These are phyloP conservation scores for Aspergillus conjunctus DNA, from an alignment of 495 filamentous ascomycete species.

Conservation along the genomic window DNA sequence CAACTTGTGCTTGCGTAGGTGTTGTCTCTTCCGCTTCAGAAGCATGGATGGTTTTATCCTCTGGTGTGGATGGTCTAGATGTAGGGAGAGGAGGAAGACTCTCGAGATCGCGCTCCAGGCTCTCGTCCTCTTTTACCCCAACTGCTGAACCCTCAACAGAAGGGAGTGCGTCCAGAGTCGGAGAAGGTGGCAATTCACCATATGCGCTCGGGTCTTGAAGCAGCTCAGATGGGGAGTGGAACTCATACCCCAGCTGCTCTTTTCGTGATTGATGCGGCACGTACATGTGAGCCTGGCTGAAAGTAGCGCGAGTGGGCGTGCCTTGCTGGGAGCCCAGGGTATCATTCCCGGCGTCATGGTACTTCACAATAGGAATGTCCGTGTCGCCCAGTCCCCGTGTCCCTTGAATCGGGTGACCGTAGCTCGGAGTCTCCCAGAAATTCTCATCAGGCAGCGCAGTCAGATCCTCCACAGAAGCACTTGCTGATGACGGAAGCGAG, in stretches of 20 bases:
- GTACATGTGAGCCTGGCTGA: conserved; percentile 10
- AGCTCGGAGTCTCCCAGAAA: conserved; percentile 37
- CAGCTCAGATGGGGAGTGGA: conserved; percentile 50
- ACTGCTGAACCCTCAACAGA: conserved; percentile 42
- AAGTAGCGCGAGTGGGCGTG: conserved; percentile 39
- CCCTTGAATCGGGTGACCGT: conserved; percentile 28
- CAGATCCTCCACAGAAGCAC: conserved; percentile 48
- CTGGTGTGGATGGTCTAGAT: conserved; percentile 22
- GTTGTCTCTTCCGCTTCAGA: conserved; percentile 20
- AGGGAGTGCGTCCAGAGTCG: conserved; percentile 33
- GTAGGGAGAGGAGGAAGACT: conserved; percentile 17
- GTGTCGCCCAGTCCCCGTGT: conserved; percentile 25
- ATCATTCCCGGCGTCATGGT: conserved; percentile 23
- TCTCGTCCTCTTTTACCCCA: conserved; percentile 26
- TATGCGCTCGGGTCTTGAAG: conserved; percentile 38
- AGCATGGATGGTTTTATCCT: conserved; percentile 8
- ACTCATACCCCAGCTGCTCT: conserved; percentile 47
- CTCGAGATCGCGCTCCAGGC: conserved; percentile 17
- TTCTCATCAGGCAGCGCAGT: conserved; percentile 33
- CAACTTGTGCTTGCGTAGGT: conserved; percentile 26
- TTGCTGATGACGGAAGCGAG: conserved; percentile 52
- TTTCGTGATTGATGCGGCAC: conserved; percentile 19
- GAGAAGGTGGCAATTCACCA: conserved; percentile 33
- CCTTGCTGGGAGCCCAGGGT: conserved; percentile 40
- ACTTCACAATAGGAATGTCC: conserved; percentile 27